A percentile compares a stretch with the other conserved stretches of the same genome.
These are phyloP conservation scores for Lentinula sp. DNA, from an alignment of 768 basidiomycete genomes.

Conservation along the genomic window DNA sequence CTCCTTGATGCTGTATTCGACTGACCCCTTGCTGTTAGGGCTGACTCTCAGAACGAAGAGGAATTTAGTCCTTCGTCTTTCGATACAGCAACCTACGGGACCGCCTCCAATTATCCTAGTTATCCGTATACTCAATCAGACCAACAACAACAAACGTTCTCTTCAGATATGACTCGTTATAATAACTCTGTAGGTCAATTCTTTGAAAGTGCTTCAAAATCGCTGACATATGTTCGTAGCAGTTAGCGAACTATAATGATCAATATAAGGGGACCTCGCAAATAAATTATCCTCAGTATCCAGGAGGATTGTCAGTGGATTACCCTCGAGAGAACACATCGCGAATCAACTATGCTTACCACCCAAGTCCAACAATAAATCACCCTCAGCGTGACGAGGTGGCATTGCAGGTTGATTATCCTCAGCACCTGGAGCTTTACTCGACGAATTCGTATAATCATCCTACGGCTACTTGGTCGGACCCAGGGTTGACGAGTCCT, in stretches of 20 bases:
- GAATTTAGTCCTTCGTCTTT: background rate
- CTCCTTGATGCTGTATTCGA: background rate
- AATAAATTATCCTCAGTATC: background rate
- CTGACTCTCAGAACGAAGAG: background rate
- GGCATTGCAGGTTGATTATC: background rate
- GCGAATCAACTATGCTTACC: background rate
- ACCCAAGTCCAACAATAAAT: background rate
- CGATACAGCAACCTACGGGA: background rate
- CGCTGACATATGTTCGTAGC: background rate
- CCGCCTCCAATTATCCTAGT: background rate
- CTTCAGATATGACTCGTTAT: constrained; percentile 1
- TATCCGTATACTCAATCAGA: background rate
- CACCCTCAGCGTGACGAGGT: background rate
- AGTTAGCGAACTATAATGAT: background rate
- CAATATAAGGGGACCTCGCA: background rate
- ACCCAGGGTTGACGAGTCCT: background rate
- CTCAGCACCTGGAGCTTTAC: background rate
- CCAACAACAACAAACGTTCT: background rate
- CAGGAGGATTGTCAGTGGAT: background rate
- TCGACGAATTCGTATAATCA: background rate
- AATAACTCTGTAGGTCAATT: background rate
- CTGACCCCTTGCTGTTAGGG: background rate
- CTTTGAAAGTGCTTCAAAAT: background rate
- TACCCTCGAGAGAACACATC: background rate
- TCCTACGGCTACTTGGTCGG: background rate